Evolutionary conservation across 768 basidiomycete species (phyloP), one percentile per base, ranked within the genome.

Genomic region (Tulasnella sp.): DNA sequence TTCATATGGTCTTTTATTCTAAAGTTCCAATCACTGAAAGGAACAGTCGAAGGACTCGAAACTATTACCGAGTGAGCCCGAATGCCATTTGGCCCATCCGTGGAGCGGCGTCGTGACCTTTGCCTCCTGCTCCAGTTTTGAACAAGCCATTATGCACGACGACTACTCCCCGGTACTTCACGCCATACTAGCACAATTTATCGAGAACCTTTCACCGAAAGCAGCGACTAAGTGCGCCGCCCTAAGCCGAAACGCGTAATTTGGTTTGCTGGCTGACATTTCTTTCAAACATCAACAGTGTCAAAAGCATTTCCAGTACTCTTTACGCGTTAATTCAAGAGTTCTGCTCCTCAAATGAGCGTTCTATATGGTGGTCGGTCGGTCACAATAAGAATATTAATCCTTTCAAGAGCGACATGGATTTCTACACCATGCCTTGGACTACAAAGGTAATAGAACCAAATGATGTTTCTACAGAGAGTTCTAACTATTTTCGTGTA

Each of bases 1-100:
- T 95, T 94, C 85, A 90, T 96, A 48, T 96, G 94, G 85, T 89
- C 91, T 40, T 96, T 96, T 87, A 91, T 96, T 81, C 91, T 89
- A 87, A 93, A 90, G 85, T 96, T 94, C 87, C 94, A 93, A 34
- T 87, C 89, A 85, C 87, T 95, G 82, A 90, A 89, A 82, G 87
- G 88, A 80, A 94, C 93, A 86, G 87, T 93, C 52, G 93, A 94
- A 85, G 93, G 94, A 78, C 86, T 95, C 80, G 91, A 94, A 83
- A 89, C 91, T 82, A 90, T 93, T 73, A 92, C 92, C 91, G 93
- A 95, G 94, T 96, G 86, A 87, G 94, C 90, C 73, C 80, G 46
- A 46, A 78, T 78, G 38, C 18, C 52, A 39, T 48, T 34, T 34
- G 38, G 73, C 36, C 24, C 24, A 38, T 36, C n/a, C 39, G 14